These are phyloP conservation scores for Fusarium sp. DNA, from an alignment of 2,329 filamentous ascomycete species.

Conservation along the genomic window DNA sequence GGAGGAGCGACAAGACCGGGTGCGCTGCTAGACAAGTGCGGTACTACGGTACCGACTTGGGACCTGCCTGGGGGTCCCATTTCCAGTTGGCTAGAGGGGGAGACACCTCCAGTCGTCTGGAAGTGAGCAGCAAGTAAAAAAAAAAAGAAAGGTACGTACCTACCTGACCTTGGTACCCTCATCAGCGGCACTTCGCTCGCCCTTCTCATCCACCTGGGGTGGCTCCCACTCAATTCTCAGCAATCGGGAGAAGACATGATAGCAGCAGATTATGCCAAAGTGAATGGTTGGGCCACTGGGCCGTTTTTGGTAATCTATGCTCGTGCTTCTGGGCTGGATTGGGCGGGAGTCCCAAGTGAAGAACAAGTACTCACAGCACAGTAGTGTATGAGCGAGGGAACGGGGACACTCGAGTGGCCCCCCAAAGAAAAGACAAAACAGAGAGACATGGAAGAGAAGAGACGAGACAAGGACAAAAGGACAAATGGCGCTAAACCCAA, in stretches of 20 bases:
- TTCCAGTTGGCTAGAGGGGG: slow-evolving; percentile 44
- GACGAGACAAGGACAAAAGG: slow-evolving; percentile 43
- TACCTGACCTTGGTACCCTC: slow-evolving; percentile 37
- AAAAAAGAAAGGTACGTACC: slow-evolving; percentile 46
- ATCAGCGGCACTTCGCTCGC: slow-evolving; percentile 40
- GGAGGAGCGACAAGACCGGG: slow-evolving; percentile 53
- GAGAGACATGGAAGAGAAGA: slow-evolving; percentile 42
- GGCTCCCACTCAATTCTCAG: slow-evolving; percentile 29
- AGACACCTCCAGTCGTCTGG: slow-evolving; percentile 19
- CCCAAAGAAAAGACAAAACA: slow-evolving; percentile 40
- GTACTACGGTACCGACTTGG: slow-evolving; percentile 46
- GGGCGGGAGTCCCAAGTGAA: slow-evolving; percentile 22
- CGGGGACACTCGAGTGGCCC: slow-evolving; percentile 32
- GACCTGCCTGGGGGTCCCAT: slow-evolving; percentile 43
- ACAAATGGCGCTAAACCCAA: slow-evolving; percentile 50
- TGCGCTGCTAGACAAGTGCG: slow-evolving; percentile 48
- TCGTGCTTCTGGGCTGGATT: slow-evolving; percentile 33
- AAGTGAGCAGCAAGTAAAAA: slow-evolving; percentile 23
- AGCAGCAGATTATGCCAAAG: slow-evolving; percentile 30
- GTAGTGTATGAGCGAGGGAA: slow-evolving; percentile 18
- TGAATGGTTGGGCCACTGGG: slow-evolving; percentile 37
- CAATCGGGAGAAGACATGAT: slow-evolving; percentile 7
- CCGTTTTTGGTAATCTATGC: slow-evolving; percentile 29
- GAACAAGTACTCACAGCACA: slow-evolving; percentile 1
- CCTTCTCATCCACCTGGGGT: slow-evolving; percentile 27